These are phyloP conservation scores for Brassica rapa DNA, from an alignment of 345 rosid genomes.

Conservation along the genomic window DNA sequence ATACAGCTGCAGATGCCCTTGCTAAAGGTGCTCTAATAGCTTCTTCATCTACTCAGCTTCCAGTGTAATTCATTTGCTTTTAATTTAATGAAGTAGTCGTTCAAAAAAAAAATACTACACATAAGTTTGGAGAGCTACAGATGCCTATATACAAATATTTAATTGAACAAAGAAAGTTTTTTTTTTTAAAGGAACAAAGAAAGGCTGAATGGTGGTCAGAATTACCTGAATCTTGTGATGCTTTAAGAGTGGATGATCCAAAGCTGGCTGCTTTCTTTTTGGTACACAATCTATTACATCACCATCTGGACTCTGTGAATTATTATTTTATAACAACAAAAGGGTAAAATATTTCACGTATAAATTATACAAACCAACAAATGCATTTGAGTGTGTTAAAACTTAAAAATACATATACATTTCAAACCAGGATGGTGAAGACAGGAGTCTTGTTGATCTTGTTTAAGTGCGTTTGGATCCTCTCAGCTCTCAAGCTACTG, in stretches of 20 bases:
- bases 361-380: not conserved
- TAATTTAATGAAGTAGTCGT: too few species aligned
- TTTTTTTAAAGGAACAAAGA: not conserved
- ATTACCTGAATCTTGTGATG: constrained; percentile 96
- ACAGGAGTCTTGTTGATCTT: constrained; percentile 83
- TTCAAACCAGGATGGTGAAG: constrained; percentile 65
- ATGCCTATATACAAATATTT: not conserved
- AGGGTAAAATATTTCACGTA: constrained; percentile 18
- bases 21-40: too few species aligned
- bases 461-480: constrained; percentile 79
- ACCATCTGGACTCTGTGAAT: constrained; percentile 76
- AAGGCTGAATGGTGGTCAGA: constrained; percentile 16
- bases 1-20: too few species aligned
- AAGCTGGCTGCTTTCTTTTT: constrained; percentile 83
- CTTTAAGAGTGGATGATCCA: constrained; percentile 91
- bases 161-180: not conserved
- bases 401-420: too few species aligned
- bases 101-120: not conserved
- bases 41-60: too few species aligned
- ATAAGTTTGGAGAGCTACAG: not conserved
- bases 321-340: not conserved
- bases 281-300: constrained; percentile 90
- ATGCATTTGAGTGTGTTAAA: not conserved
- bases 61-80: too few species aligned
- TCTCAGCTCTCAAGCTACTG: constrained; percentile 67